Evolutionary conservation across 345 rosid species (phyloP).

Genomic region (Pistacia atlantica): DNA sequence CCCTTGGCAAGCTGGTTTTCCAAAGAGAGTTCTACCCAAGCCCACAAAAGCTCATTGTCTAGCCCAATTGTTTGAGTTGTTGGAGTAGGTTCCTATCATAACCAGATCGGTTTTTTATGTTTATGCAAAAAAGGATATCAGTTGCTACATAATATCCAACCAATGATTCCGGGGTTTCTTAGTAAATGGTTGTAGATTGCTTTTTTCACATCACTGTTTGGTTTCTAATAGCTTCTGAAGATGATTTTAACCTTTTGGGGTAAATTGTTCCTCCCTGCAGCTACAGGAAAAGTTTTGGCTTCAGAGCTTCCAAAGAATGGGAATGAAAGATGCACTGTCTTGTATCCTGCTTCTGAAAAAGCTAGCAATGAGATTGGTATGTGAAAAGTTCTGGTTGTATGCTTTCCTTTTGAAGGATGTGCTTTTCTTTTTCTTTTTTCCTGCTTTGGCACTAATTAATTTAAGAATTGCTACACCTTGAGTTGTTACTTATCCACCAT

Average conservation of each 20-base stretch:
- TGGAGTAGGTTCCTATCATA: no score
- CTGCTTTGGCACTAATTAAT: not conserved
- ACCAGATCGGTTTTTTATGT: no score
- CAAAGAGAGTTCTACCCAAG: no score
- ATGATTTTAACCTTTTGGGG: not conserved
- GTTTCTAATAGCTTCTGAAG: not conserved
- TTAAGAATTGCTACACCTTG: not conserved
- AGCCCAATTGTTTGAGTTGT: no score
- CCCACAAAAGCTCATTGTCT: no score
- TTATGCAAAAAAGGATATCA: no score
- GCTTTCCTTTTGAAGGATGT: not conserved
- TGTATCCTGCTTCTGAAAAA: slow-evolving; percentile 93
- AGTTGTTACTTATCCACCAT: not conserved
- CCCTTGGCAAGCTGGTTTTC: no score
- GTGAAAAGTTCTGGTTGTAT: slow-evolving; percentile 7
- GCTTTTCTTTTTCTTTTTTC: no score
- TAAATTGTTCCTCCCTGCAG: not conserved
- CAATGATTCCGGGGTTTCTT: not conserved
- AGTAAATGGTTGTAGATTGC: not conserved
- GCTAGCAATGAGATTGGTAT: slow-evolving; percentile 91
- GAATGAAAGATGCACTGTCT: slow-evolving; percentile 63
- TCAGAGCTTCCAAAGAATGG: slow-evolving; percentile 81
- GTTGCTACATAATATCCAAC: no score
- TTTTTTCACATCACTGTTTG: not conserved
- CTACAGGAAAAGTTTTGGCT: slow-evolving; percentile 78